Conservation (phyloP, 108 stramenopile genomes). For the Cylindrotheca closterium region DNA sequence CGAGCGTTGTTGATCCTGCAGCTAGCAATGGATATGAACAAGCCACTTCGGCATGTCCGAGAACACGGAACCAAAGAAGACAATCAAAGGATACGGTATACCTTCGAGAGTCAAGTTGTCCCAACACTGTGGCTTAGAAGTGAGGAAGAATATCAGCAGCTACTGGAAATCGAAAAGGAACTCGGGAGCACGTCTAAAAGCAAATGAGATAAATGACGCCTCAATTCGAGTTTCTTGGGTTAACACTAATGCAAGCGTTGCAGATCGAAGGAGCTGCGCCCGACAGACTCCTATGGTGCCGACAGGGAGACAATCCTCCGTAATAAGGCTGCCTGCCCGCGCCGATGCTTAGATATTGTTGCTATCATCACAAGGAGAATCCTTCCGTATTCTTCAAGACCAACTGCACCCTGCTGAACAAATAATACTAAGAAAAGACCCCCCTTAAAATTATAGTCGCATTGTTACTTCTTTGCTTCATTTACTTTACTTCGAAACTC, state of each 20-base stretch:
- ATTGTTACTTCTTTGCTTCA: not conserved
- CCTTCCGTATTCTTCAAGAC: no score
- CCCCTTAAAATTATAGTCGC: no score
- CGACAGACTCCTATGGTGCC: no score
- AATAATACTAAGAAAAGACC: no score
- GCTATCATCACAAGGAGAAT: no score
- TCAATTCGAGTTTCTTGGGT: not conserved
- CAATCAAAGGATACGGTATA: slow-evolving; percentile 4
- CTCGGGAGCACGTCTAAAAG: not conserved
- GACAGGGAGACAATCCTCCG: no score
- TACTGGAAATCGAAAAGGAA: not conserved
- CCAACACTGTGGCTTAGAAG: slow-evolving; percentile 23
- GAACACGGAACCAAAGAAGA: slow-evolving; percentile 8
- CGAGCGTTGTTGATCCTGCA: slow-evolving; percentile 12
- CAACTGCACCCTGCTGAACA: no score
- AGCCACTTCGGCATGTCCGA: slow-evolving; percentile 13
- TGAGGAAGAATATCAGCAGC: slow-evolving; percentile 16
- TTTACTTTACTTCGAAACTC: slow-evolving; percentile 32
- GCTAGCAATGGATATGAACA: slow-evolving; percentile 16
- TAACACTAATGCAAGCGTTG: no score
- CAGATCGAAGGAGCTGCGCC: no score
- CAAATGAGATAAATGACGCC: not conserved
- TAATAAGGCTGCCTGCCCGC: no score
- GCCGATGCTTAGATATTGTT: no score
- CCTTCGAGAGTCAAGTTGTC: slow-evolving; percentile 14